Percentiles rank a stretch among this genome's conserved stretches.
Conservation (phyloP, 1,284 basidiomycete species). For the Moniliella sp. region DNA sequence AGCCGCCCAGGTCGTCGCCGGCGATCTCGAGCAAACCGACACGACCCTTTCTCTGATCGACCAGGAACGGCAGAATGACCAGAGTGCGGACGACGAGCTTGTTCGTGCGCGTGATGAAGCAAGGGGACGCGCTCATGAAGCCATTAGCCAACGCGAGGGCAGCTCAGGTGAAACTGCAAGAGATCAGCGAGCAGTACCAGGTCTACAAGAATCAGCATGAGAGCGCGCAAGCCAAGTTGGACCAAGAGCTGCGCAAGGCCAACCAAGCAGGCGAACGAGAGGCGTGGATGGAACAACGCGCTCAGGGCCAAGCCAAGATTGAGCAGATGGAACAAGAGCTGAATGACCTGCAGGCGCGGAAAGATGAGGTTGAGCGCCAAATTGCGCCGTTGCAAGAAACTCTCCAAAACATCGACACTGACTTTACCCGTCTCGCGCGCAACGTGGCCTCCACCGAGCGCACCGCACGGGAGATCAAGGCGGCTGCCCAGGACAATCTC, state of each 20-base stretch:
- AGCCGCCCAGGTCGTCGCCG: slow-evolving; percentile 1
- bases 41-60: slow-evolving; percentile 7
- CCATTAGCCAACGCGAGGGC: too few species aligned
- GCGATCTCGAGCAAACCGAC: slow-evolving; percentile 8
- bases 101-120: too few species aligned
- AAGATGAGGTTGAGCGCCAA: too few species aligned
- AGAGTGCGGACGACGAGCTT: neutral
- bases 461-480: too few species aligned
- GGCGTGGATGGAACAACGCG: slow-evolving; percentile 2
- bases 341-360: neutral
- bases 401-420: too few species aligned
- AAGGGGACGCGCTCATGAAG: too few species aligned
- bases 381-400: too few species aligned
- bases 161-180: neutral
- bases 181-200: slow-evolving; percentile 2
- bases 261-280: neutral
- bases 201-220: neutral
- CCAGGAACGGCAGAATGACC: slow-evolving; percentile 5
- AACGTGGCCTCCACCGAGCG: too few species aligned
- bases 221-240: slow-evolving; percentile 1
- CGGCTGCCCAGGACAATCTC: slow-evolving; percentile 1
- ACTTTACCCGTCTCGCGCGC: too few species aligned
- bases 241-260: slow-evolving; percentile 2
- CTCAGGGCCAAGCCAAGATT: slow-evolving; percentile 6
- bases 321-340: slow-evolving; percentile 7